phyloP scores from a whole-genome alignment of 768 basidiomycete genomes.

The Amyloporia xantha region DNA sequence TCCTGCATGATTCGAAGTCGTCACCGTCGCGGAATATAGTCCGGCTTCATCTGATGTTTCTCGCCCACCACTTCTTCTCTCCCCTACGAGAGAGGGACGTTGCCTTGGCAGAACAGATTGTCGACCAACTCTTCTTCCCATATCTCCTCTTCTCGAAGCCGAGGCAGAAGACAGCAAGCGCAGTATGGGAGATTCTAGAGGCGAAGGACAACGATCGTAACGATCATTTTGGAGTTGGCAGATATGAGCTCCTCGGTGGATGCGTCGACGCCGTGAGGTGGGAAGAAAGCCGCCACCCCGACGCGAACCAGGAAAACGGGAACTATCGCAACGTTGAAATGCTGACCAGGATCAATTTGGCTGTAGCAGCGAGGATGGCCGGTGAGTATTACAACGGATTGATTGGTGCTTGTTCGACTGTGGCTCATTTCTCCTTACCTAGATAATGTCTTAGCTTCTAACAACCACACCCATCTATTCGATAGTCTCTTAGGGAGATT shows the following conservation, averaged over 20 bases:
- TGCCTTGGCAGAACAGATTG: constrained; percentile 28
- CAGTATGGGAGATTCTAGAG: constrained; percentile 72
- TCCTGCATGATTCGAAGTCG: constrained; percentile 28
- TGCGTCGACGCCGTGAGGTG: constrained; percentile 41
- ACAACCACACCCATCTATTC: constrained; percentile 36
- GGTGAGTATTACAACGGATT: no score
- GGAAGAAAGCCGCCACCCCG: constrained; percentile 25
- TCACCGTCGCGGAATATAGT: constrained; percentile 48
- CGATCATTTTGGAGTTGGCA: constrained; percentile 11
- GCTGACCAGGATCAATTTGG: constrained; percentile 47
- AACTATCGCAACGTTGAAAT: constrained; percentile 29
- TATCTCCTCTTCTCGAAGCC: constrained; percentile 70
- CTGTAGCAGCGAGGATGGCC: constrained; percentile 55
- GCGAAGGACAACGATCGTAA: constrained; percentile 19
- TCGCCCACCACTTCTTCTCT: constrained; percentile 41
- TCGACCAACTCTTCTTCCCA: constrained; percentile 59
- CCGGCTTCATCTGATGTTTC: constrained; percentile 50
- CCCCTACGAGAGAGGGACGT: constrained; percentile 6
- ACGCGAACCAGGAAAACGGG: constrained; percentile 22
- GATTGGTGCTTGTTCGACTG: neutral
- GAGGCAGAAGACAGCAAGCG: constrained; percentile 54
- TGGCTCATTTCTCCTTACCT: neutral
- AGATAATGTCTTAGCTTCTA: constrained; percentile 50
- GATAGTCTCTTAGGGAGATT: constrained; percentile 46
- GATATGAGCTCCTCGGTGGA: constrained; percentile 44